Percentiles rank a stretch among this genome's conserved stretches.
Evolutionary conservation across 495 filamentous ascomycete genomes (phyloP).

Genomic region (Daldinia concentrica): DNA sequence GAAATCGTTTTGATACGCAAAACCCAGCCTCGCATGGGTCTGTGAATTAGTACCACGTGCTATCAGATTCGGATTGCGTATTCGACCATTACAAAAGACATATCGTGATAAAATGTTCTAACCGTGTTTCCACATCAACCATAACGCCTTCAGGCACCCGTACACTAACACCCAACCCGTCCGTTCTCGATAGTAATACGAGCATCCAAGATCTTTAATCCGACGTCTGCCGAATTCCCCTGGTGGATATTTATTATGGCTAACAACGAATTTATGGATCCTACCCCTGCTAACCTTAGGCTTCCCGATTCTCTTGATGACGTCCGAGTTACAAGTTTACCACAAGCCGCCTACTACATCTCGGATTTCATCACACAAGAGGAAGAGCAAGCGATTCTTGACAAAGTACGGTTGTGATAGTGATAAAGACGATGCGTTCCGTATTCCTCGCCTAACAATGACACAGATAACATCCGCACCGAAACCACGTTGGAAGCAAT

Average conservation of each 20-base stretch:
- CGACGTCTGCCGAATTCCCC: conserved; percentile 20
- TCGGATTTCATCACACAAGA: conserved; percentile 81
- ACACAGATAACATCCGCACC: conserved; percentile 66
- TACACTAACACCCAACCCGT: conserved; percentile 25
- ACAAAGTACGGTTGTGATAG: conserved; percentile 63
- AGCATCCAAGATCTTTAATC: conserved; percentile 25
- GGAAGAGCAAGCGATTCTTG: conserved; percentile 76
- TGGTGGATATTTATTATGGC: conserved; percentile 21
- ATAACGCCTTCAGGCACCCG: conserved; percentile 7
- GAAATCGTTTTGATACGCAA: conserved; percentile 36
- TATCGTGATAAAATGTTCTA: conserved; percentile 15
- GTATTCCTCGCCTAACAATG: conserved; percentile 9
- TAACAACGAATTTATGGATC: conserved; percentile 7
- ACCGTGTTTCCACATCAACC: conserved; percentile 5
- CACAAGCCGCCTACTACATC: conserved; percentile 82
- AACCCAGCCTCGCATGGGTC: conserved; percentile 28
- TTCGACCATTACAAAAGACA: conserved; percentile 18
- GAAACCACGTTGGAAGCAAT: conserved; percentile 82
- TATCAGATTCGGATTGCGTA: conserved; percentile 3
- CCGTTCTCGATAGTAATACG: conserved; percentile 18
- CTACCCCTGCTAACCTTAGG: conserved; percentile 16
- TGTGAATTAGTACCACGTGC: conserved; percentile 21
- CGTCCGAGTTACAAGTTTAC: conserved; percentile 66
- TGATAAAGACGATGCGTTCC: not conserved
- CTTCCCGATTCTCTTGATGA: conserved; percentile 59